Evolutionary conservation across 2,329 filamentous ascomycete genomes (phyloP), one percentile per base, ranked within the genome.

Genomic region (Diaporthe amygdali): DNA sequence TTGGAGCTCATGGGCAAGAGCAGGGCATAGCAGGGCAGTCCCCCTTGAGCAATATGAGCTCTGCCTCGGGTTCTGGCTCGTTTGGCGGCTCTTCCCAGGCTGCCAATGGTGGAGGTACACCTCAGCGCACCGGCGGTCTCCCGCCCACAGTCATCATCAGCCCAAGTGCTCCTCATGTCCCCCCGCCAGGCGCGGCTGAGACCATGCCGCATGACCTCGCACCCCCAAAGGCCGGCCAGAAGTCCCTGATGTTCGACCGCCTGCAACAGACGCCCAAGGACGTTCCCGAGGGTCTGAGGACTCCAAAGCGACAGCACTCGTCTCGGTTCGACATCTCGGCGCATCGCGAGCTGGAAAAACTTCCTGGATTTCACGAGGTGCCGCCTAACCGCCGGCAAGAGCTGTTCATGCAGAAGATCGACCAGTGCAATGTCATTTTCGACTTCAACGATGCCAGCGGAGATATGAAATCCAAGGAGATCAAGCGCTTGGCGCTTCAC

Each of bases 401-500:
- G 77, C 89, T 99, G 22, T 99, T 99, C 84, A 98, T 99, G 95
- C 95, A 98, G 81, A 99, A 99, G 88, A 96, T 99, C 77, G 96
- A 98, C 78, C 96, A 99, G 82, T 99, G 96, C 87, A 99, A 99
- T 81, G 97, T 99, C 85, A 99, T 99, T 78, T 99, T 99, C 80
- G 96, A 99, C 84, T 99, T 99, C 85, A 99, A 98, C 81, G 96
- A 99, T 82, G 94, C 96, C 61, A 97, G 94, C 75, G 95, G 93
- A 76, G 96, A 99, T 81, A 98, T 99, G 95, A 99, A 99, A 83
- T 97, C 96, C 59, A 99, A 99, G 86, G 96, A 99, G 84, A 98
- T 99, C 88, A 99, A 99, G 87, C 91, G 96, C 78, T 86, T 99
- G 76, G 96, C 96, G 51, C 88, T 99, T 54, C 96, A 99, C 81